phyloP scores from a whole-genome alignment of 2,329 filamentous ascomycete species.

The Trichoderma sp. region DNA sequence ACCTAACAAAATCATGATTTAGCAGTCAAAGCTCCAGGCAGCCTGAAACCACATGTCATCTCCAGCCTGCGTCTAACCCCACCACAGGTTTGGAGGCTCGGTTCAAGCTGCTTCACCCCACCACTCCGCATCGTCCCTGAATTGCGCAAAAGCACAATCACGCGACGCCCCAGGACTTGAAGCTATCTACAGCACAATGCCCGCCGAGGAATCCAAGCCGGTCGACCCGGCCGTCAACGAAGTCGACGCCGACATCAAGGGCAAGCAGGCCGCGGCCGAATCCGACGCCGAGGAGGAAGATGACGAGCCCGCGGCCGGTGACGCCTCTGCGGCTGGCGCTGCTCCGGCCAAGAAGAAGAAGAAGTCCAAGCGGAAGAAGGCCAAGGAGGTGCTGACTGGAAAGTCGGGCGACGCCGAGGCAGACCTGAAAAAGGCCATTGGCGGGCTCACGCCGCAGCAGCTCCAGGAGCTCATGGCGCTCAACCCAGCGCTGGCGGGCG shows the following conservation, averaged over 20 bases:
- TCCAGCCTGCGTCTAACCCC: conserved; percentile 7
- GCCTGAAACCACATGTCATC: neutral
- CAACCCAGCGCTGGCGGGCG: conserved; percentile 70
- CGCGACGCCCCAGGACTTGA: neutral
- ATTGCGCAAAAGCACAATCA: conserved; percentile 1
- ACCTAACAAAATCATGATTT: neutral
- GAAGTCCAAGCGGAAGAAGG: conserved; percentile 65
- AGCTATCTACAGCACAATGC: conserved; percentile 37
- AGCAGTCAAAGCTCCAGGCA: neutral
- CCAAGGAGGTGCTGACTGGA: conserved; percentile 47
- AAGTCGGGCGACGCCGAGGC: conserved; percentile 40
- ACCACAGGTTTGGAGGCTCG: neutral
- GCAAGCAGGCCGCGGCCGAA: conserved; percentile 48
- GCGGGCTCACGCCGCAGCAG: conserved; percentile 57
- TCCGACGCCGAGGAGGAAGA: conserved; percentile 46
- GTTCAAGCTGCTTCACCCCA: conserved; percentile 5
- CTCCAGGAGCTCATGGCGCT: conserved; percentile 68
- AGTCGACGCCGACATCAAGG: conserved; percentile 47
- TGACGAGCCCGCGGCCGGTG: conserved; percentile 44
- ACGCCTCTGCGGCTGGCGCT: conserved; percentile 31
- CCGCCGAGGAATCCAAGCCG: conserved; percentile 64
- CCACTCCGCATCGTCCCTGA: conserved; percentile 7
- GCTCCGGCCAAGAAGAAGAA: conserved; percentile 56
- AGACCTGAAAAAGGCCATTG: conserved; percentile 53
- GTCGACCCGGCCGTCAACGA: conserved; percentile 55